Evolutionary conservation across 1,284 basidiomycete species (phyloP).

Genomic region (Rhodotorula sp.): DNA sequence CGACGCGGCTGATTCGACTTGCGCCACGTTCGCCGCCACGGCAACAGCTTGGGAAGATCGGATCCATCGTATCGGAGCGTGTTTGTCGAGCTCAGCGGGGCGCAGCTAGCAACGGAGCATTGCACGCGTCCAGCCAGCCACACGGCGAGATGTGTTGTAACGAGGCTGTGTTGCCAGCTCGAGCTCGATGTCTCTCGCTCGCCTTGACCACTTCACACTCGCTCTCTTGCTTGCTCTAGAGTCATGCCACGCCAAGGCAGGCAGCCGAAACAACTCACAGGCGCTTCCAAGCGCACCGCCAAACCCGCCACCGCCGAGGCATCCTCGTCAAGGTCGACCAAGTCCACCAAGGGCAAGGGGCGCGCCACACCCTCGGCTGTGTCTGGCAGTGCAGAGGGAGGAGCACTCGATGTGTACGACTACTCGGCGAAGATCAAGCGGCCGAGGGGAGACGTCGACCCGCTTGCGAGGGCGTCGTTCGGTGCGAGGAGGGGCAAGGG

Average conservation of each 20-base stretch:
- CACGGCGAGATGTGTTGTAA: too few species aligned
- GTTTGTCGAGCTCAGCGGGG: too few species aligned
- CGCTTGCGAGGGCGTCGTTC: constrained; percentile 11
- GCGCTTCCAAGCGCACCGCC: neutral
- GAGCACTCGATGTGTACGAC: constrained; percentile 31
- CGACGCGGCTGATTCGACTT: too few species aligned
- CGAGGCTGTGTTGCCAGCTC: too few species aligned
- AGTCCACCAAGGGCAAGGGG: neutral
- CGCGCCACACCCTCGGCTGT: neutral
- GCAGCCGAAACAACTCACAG: constrained; percentile 22
- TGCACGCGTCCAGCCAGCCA: too few species aligned
- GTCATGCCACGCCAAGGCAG: constrained; percentile 1
- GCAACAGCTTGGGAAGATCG: too few species aligned
- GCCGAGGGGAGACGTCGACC: constrained; percentile 31
- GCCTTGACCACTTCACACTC: neutral
- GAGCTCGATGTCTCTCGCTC: neutral
- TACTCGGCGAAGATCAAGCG: constrained; percentile 19
- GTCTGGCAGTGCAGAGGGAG: neutral
- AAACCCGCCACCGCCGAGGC: neutral
- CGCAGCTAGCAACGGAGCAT: too few species aligned
- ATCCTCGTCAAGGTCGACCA: neutral
- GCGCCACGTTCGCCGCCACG: too few species aligned
- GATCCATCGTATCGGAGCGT: too few species aligned
- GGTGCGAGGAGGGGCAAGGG: constrained; percentile 8
- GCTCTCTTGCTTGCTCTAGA: neutral